Conservation (phyloP, 148 eudicot genomes). For the Rhododendron simsii region DNA sequence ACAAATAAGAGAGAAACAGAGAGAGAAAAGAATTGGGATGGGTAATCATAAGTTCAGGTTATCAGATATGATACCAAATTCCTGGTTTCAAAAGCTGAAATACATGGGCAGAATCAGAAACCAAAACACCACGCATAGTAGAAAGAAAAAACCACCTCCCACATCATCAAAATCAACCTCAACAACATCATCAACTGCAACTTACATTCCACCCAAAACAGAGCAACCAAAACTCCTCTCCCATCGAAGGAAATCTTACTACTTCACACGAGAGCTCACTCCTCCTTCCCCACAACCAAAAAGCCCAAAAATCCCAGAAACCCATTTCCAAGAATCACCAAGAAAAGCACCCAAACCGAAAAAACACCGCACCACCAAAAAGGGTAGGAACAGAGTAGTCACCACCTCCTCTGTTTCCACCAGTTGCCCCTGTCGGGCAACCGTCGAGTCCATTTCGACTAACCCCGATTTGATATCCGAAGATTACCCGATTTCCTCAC, state of each 20-base stretch:
- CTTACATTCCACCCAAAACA: not conserved
- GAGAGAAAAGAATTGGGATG: constrained; percentile 18
- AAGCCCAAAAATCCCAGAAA: not conserved
- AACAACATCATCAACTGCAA: constrained; percentile 9
- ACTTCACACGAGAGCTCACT: constrained; percentile 53
- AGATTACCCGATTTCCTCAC: not conserved
- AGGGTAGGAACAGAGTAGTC: constrained; percentile 5
- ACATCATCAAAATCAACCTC: constrained; percentile 25
- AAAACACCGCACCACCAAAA: constrained; percentile 9
- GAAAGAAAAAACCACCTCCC: constrained; percentile 8
- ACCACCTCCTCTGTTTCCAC: not conserved
- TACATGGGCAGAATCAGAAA: constrained; percentile 24
- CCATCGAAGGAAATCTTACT: constrained; percentile 55
- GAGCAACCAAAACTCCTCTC: constrained; percentile 3
- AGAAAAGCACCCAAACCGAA: constrained; percentile 34
- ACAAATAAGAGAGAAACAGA: not conserved
- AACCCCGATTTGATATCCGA: constrained; percentile 15
- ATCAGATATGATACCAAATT: constrained; percentile 52
- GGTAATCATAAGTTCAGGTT: constrained; percentile 40
- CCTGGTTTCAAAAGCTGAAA: constrained; percentile 55
- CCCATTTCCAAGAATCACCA: constrained; percentile 20
- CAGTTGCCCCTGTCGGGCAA: not conserved
- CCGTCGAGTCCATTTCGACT: constrained; percentile 10
- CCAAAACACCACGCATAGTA: constrained; percentile 7
- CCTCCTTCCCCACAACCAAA: not conserved